Evolutionary conservation across 176 grass and related monocot genomes (phyloP).

Genomic region (Ampelocalamus luodianensis): DNA sequence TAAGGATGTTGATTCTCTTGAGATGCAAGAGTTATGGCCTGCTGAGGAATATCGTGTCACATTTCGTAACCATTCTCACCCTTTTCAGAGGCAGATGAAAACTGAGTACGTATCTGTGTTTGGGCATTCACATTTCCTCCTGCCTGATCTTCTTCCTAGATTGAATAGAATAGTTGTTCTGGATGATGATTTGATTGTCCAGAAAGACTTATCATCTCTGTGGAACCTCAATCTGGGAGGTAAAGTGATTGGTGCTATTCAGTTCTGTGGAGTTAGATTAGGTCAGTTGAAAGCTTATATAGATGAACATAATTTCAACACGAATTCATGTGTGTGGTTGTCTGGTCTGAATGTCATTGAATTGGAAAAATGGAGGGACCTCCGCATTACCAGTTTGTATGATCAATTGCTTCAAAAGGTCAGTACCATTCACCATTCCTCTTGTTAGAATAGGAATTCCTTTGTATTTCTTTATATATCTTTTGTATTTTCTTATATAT

Average conservation of each 20-base stretch:
- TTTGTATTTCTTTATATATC: no score
- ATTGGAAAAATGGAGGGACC: conserved; percentile 79
- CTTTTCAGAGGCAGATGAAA: conserved; percentile 48
- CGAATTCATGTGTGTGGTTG: conserved; percentile 67
- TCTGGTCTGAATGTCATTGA: conserved; percentile 86
- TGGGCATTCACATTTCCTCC: conserved; percentile 80
- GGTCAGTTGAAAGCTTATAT: conserved; percentile 66
- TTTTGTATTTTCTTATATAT: no score
- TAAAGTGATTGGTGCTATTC: conserved; percentile 66
- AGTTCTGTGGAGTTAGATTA: conserved; percentile 65
- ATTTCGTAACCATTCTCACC: conserved; percentile 49
- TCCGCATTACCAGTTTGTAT: conserved; percentile 48
- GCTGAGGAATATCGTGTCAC: conserved; percentile 79
- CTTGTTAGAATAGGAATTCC: no score
- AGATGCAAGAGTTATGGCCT: conserved; percentile 55
- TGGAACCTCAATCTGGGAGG: conserved; percentile 70
- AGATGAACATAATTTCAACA: conserved; percentile 43
- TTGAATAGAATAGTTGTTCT: conserved; percentile 68
- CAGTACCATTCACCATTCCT: conserved; percentile 18
- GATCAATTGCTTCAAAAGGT: conserved; percentile 59
- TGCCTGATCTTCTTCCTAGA: conserved; percentile 78
- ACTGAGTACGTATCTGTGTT: conserved; percentile 86
- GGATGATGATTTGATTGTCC: conserved; percentile 91
- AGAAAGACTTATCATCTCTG: conserved; percentile 72
- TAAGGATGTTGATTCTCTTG: conserved; percentile 29